phyloP scores from a whole-genome alignment of 768 basidiomycete species.

The Tylopilus plumbeoviolaceoides region DNA sequence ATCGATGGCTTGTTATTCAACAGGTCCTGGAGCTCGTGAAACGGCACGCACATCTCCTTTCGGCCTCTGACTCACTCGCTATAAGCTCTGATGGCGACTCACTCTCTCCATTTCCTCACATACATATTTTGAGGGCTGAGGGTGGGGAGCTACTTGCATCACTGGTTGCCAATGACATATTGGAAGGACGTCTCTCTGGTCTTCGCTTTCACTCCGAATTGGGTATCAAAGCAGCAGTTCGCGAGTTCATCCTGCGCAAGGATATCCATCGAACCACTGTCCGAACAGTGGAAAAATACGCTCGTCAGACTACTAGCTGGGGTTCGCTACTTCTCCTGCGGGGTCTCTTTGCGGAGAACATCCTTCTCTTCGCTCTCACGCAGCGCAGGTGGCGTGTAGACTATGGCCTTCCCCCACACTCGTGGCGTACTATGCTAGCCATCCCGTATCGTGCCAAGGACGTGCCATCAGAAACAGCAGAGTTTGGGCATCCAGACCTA shows the following conservation, averaged over 20 bases:
- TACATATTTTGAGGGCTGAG: slow-evolving; percentile 18
- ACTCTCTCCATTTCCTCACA: slow-evolving; percentile 15
- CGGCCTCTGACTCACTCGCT: no score
- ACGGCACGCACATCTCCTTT: no score
- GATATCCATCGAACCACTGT: neutral
- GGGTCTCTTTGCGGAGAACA: slow-evolving; percentile 30
- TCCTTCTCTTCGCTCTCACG: slow-evolving; percentile 28
- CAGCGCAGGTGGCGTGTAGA: slow-evolving; percentile 26
- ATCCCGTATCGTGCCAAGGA: slow-evolving; percentile 39
- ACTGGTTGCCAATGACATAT: neutral
- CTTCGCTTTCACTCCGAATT: no score
- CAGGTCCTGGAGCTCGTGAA: slow-evolving; percentile 28
- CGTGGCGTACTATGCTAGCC: slow-evolving; percentile 30
- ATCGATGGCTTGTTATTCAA: slow-evolving; percentile 33
- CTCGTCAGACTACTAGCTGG: slow-evolving; percentile 1
- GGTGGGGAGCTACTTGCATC: slow-evolving; percentile 10
- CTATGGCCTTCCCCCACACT: no score
- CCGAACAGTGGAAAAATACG: no score
- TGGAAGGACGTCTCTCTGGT: no score
- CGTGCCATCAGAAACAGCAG: slow-evolving; percentile 32
- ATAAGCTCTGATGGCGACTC: no score
- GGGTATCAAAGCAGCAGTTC: slow-evolving; percentile 7
- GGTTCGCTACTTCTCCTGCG: slow-evolving; percentile 30
- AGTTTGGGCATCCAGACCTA: slow-evolving; percentile 3
- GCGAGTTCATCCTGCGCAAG: slow-evolving; percentile 20